Base-by-base conservation (phyloP, 805 yeast species). In the Cyberlindnera mycetangii region DNA sequence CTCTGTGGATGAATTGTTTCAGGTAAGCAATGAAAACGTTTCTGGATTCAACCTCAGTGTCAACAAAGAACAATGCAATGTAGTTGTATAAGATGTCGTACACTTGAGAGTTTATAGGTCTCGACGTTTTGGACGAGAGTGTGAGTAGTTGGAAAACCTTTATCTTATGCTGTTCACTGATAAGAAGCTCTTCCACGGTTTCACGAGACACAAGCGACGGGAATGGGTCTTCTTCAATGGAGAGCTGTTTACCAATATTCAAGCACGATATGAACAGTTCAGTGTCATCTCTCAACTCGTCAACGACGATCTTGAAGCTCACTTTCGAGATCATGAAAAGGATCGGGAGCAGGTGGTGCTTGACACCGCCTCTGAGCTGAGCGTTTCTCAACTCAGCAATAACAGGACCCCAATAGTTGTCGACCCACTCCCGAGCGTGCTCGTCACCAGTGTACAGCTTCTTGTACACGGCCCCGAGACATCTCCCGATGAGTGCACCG, bases 401-500 rank as follows among this genome's bases (percentile, higher is more conserved):
- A 1, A 59, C 52, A 11, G 61, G 56, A 2, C 20, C 33, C 63
- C 63, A 59, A 21, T 56, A 53, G 2, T 33, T 25, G 0, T 35
- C 24, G 3, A 57, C 50, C 63, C 63, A 59, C 31, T 52, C 43
- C 3, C 41, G 19, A 3, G 55, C 56, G 16, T 50, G 48, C 5
- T 48, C 53, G 21, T 59, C 65, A n/a, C 61, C 54, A 20, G 42
- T 54, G 46, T 70, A 69, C 5, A 69, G 47, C 34, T 63, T 63
- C 30, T 66, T 59, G 42, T 73, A 56, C 2, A 78, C 47, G 0
- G 72, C 56, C 7, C 68, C 68, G 1, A 83, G 45, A 15, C 81
- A 70, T 55, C 79, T 83, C n/a, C 85, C 81, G 16, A 80, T 70
- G 3, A 83, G 75, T 48, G 79, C 85, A 0, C 93, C 83, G 44